Percentiles rank a stretch among this genome's conserved stretches.
These are phyloP conservation scores for Cucurbitaria berberidis DNA, from an alignment of 2,329 filamentous ascomycete species.

Conservation along the genomic window DNA sequence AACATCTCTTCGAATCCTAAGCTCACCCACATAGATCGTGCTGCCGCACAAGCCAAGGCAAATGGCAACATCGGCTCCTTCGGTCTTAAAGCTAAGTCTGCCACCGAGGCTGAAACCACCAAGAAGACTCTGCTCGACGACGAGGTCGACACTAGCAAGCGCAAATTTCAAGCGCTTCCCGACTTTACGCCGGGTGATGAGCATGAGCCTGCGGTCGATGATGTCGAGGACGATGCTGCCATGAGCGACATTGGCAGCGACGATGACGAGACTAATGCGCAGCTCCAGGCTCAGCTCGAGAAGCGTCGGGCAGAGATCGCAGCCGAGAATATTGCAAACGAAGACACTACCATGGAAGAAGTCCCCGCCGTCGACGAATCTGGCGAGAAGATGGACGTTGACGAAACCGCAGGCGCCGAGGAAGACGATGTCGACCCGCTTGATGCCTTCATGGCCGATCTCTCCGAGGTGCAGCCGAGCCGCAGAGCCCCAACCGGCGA, in stretches of 20 bases:
- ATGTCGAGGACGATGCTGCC: slow-evolving; percentile 72
- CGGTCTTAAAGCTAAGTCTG: slow-evolving; percentile 70
- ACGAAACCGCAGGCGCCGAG: slow-evolving; percentile 54
- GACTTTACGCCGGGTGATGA: slow-evolving; percentile 63
- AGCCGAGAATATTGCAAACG: slow-evolving; percentile 58
- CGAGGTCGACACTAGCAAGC: slow-evolving; percentile 84
- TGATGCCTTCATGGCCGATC: slow-evolving; percentile 93
- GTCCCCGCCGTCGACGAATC: slow-evolving; percentile 33
- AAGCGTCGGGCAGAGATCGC: slow-evolving; percentile 69
- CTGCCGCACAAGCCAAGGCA: slow-evolving; percentile 64
- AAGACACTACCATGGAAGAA: slow-evolving; percentile 56
- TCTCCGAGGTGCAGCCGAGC: slow-evolving; percentile 49
- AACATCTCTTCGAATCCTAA: background rate
- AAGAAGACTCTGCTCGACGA: slow-evolving; percentile 85
- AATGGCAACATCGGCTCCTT: slow-evolving; percentile 82
- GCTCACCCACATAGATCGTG: slow-evolving; percentile 39
- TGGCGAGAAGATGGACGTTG: slow-evolving; percentile 63
- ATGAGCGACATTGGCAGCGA: slow-evolving; percentile 81
- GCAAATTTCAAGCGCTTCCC: slow-evolving; percentile 83
- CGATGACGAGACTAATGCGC: slow-evolving; percentile 85
- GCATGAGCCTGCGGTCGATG: slow-evolving; percentile 41
- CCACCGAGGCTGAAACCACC: slow-evolving; percentile 72
- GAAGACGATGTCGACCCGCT: slow-evolving; percentile 85
- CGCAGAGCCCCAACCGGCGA: slow-evolving; percentile 71
- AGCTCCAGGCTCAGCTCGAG: slow-evolving; percentile 79